These are phyloP conservation scores for Vigna hirtella DNA, from an alignment of 306 rosid genomes.

Conservation along the genomic window DNA sequence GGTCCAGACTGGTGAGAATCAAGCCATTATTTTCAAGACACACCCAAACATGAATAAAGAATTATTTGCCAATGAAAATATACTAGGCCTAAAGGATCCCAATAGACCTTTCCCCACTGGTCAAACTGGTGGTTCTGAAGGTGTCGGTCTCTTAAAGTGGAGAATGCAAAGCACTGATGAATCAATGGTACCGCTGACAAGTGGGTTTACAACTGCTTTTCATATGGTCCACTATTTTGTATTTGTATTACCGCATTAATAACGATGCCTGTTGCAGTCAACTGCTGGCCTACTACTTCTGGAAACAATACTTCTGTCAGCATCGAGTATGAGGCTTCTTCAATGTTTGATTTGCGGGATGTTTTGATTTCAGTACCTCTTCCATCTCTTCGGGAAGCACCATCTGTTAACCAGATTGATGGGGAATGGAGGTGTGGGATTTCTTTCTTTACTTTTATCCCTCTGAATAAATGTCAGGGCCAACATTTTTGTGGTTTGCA, in stretches of 20 bases:
- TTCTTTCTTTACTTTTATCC: neutral
- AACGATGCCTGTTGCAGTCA: constrained; percentile 67
- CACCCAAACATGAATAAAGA: constrained; percentile 99
- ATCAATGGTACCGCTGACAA: constrained; percentile 80
- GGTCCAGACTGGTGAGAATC: constrained; percentile 87
- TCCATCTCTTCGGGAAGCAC: constrained; percentile 94
- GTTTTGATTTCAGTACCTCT: constrained; percentile 88
- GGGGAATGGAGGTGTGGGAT: constrained; percentile 82
- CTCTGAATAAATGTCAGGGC: constrained; percentile 22
- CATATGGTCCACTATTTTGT: constrained; percentile 20
- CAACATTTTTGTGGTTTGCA: constrained; percentile 1
- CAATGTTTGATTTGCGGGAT: constrained; percentile 78
- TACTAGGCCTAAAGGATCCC: constrained; percentile 77
- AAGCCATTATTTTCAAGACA: constrained; percentile 86
- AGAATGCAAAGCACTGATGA: constrained; percentile 92
- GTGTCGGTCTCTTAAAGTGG: constrained; percentile 89
- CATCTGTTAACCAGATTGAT: constrained; percentile 78
- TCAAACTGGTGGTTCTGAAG: constrained; percentile 77
- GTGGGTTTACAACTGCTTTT: constrained; percentile 53
- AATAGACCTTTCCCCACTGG: constrained; percentile 91
- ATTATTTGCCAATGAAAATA: constrained; percentile 74
- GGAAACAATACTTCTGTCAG: constrained; percentile 93
- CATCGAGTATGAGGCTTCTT: constrained; percentile 93
- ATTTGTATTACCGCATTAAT: constrained; percentile 24
- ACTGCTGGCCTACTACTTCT: constrained; percentile 97